Conservation (phyloP, 768 basidiomycete species). For the Dioszegia aurantiaca region DNA sequence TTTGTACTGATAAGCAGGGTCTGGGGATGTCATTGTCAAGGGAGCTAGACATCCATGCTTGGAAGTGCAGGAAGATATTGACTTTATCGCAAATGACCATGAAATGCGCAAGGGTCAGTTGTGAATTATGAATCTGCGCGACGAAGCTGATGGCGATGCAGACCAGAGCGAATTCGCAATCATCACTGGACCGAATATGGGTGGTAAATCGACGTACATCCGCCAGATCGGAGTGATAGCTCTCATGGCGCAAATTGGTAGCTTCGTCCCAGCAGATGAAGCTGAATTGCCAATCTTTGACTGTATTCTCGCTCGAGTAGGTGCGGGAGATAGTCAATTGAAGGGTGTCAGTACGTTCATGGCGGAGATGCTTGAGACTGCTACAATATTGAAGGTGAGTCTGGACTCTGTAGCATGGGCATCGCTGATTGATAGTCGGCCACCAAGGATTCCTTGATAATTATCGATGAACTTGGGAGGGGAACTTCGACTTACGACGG, state of each 20-base stretch:
- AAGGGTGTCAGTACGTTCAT: slow-evolving; percentile 99
- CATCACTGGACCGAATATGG: slow-evolving; percentile 98
- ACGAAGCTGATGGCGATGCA: slow-evolving; percentile 43
- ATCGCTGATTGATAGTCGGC: slow-evolving; percentile 64
- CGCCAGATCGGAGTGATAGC: slow-evolving; percentile 90
- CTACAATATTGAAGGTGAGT: slow-evolving; percentile 80
- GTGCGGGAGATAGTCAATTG: slow-evolving; percentile 94
- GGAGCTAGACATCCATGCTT: slow-evolving; percentile 94
- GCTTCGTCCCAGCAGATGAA: slow-evolving; percentile 86
- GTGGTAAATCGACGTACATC: slow-evolving; percentile 96
- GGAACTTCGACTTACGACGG: slow-evolving; percentile 97
- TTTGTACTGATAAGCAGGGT: slow-evolving; percentile 57
- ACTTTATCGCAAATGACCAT: slow-evolving; percentile 92
- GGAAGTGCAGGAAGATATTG: slow-evolving; percentile 91
- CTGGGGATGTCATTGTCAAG: slow-evolving; percentile 72
- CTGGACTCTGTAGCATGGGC: neutral
- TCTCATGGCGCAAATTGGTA: slow-evolving; percentile 92
- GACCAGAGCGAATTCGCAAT: slow-evolving; percentile 90
- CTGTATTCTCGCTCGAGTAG: slow-evolving; percentile 89
- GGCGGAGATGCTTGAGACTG: slow-evolving; percentile 99
- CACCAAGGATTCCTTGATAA: slow-evolving; percentile 85
- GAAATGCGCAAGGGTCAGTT: slow-evolving; percentile 84
- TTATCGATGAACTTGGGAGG: slow-evolving; percentile 94
- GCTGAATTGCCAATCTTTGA: slow-evolving; percentile 90
- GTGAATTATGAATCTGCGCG: too few relatives aligned